Base-by-base conservation (phyloP, 192 early-diverging fungal species). In the Jimgerdemannia flammicorona region DNA sequence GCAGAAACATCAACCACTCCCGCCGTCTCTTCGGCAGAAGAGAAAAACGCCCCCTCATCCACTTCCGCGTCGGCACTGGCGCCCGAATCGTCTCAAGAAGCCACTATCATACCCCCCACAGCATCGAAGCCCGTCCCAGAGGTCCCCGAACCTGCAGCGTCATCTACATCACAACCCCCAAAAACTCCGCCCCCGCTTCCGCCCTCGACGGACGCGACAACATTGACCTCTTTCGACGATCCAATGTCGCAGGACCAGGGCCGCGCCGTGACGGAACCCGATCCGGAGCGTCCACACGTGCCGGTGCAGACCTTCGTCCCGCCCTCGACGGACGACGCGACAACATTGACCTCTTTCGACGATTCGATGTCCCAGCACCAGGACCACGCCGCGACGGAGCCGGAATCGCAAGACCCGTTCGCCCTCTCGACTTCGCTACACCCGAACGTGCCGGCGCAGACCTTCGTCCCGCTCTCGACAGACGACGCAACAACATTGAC, bases 241-340 rank as follows among this genome's bases (percentile, higher is more conserved):
- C 49, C 49, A 59, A 59, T 59, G 49, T 29, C 29, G 29, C 49
- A 59, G 14, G 49, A 59, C 14, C 49, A 59, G 11, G 42, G 18
- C 39, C 10, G 14, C 10, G 10, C 69, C 10, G 69, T 10, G 20
- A 20, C 20, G 42, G 29, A 29, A 29, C 4, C 41, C 3, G 17
- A 19, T 9, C 49, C 41, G 72, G 1, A 64, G 44, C 67, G 17
- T 14, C 79, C 76, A 20, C 78, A 83, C 40, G 69, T 87, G 10
- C 81, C 84, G 1, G 70, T 76, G 18, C 75, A 79, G 18, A 65
- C 71, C 3, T 90, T 90, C 64, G 78, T 85, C 71, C 6, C 44
- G 3, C 4, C 20, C 72, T 49, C 72, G n/a, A 41, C 43, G 7
- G 14, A 9, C 3, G 29, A 40, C 39, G 20, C 39, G 63, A 39